Percentiles rank a stretch among this genome's conserved stretches.
phyloP scores from a whole-genome alignment of 208 protist species.

The Wallacemonas rigidus region DNA sequence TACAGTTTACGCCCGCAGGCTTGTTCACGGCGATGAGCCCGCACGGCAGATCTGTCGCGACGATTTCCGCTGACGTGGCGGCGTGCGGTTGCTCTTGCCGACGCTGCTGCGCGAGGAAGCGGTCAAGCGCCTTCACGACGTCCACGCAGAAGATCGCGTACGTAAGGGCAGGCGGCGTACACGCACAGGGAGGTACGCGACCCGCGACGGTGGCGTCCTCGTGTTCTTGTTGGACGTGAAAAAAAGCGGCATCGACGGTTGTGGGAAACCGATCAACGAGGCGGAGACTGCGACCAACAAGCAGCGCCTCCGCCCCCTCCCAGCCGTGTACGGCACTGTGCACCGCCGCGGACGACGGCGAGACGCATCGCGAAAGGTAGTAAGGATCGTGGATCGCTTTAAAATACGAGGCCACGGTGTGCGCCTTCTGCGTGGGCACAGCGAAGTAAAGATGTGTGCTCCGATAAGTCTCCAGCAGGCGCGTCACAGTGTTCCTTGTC shows the following conservation, averaged over 20 bases:
- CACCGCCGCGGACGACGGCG: neutral
- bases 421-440: slow-evolving; percentile 39
- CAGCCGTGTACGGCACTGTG: slow-evolving; percentile 21
- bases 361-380: slow-evolving; percentile 32
- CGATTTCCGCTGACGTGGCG: slow-evolving; percentile 5
- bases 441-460: slow-evolving; percentile 36
- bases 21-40: slow-evolving; percentile 69
- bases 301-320: slow-evolving; percentile 37
- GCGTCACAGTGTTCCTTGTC: neutral
- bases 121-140: slow-evolving; percentile 6
- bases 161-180: neutral
- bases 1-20: slow-evolving; percentile 59
- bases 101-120: slow-evolving; percentile 4
- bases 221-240: slow-evolving; percentile 22
- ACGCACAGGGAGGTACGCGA: neutral
- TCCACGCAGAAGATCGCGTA: slow-evolving; percentile 13
- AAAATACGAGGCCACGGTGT: slow-evolving; percentile 53
- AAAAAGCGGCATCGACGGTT: slow-evolving; percentile 52
- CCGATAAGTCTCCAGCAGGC: neutral
- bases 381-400: slow-evolving; percentile 54
- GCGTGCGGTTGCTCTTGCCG: too few relatives aligned
- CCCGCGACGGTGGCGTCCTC: neutral
- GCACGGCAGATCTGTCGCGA: slow-evolving; percentile 47
- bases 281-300: slow-evolving; percentile 64
- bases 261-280: slow-evolving; percentile 60